Evolutionary conservation across 225 moss, liverwort and hornwort genomes (phyloP).

Genomic region (Lunularia cruciata): DNA sequence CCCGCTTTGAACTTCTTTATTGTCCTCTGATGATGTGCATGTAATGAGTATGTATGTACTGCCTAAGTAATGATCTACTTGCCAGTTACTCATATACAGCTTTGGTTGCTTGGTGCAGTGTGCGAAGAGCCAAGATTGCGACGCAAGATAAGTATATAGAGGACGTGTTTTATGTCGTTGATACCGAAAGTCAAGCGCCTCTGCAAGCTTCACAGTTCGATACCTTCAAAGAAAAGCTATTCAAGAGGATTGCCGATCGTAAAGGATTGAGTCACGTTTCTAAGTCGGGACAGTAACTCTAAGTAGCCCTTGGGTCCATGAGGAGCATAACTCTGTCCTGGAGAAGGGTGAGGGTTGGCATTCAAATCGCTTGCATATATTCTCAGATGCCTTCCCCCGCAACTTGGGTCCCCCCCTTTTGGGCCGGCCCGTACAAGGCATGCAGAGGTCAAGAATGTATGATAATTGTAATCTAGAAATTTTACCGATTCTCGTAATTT

Average conservation of each 20-base stretch:
- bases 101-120: conserved; percentile 38
- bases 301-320: neutral
- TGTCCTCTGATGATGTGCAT: too few species aligned
- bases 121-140: conserved; percentile 73
- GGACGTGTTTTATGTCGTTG: conserved; percentile 77
- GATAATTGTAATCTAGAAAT: conserved; percentile 17
- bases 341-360: neutral
- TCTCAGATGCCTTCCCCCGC: neutral
- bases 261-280: neutral
- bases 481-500: neutral
- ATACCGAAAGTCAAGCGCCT: conserved; percentile 50
- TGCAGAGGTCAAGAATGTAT: conserved; percentile 5
- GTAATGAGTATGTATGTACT: too few species aligned
- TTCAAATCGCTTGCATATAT: neutral
- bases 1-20: too few species aligned
- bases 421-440: neutral
- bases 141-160: conserved; percentile 56
- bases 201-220: conserved; percentile 49
- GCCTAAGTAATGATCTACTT: too few species aligned
- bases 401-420: neutral
- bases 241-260: conserved; percentile 63
- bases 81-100: neutral
- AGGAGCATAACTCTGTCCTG: neutral
- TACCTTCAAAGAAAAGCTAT: conserved; percentile 50
- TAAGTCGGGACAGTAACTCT: conserved; percentile 11